These are phyloP conservation scores for Dorcoceras hygrometricum DNA, from an alignment of 257 asterid genomes.

Conservation along the genomic window DNA sequence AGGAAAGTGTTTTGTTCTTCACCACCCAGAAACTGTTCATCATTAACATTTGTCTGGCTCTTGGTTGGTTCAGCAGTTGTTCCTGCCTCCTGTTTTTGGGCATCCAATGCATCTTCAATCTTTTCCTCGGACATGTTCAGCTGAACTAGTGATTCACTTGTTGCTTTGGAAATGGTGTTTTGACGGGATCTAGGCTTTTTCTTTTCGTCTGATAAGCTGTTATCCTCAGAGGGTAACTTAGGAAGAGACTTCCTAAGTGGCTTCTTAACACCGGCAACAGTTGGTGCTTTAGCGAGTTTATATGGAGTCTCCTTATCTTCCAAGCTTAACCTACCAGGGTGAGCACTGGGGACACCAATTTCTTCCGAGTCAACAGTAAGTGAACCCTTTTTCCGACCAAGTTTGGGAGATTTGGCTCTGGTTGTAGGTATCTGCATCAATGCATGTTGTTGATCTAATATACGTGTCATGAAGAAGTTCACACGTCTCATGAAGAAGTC, in stretches of 20 bases:
- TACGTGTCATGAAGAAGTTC: constrained; percentile 1
- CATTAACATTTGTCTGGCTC: constrained; percentile 24
- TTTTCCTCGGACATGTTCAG: constrained; percentile 28
- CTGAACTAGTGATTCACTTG: constrained; percentile 29
- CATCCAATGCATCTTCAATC: constrained; percentile 28
- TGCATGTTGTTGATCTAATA: not conserved
- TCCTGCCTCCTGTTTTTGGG: constrained; percentile 24
- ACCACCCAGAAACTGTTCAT: constrained; percentile 30
- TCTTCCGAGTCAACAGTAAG: constrained; percentile 46
- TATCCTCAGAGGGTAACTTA: constrained; percentile 71
- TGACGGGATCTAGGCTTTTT: constrained; percentile 37
- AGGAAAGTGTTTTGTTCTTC: constrained; percentile 24
- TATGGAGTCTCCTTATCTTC: constrained; percentile 51
- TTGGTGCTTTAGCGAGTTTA: constrained; percentile 40
- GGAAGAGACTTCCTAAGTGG: constrained; percentile 81
- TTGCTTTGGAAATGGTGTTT: constrained; percentile 37
- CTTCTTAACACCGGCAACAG: constrained; percentile 45
- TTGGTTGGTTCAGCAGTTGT: constrained; percentile 24
- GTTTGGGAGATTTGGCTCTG: constrained; percentile 87
- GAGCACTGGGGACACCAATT: constrained; percentile 35
- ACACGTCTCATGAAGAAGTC: constrained; percentile 4
- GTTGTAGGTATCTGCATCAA: constrained; percentile 73
- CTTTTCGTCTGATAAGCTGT: constrained; percentile 44
- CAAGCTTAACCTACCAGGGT: constrained; percentile 62
- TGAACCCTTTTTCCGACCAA: constrained; percentile 71